Base-by-base conservation (phyloP, 1,284 basidiomycete genomes). In the Stygiomarasmius scandens region DNA sequence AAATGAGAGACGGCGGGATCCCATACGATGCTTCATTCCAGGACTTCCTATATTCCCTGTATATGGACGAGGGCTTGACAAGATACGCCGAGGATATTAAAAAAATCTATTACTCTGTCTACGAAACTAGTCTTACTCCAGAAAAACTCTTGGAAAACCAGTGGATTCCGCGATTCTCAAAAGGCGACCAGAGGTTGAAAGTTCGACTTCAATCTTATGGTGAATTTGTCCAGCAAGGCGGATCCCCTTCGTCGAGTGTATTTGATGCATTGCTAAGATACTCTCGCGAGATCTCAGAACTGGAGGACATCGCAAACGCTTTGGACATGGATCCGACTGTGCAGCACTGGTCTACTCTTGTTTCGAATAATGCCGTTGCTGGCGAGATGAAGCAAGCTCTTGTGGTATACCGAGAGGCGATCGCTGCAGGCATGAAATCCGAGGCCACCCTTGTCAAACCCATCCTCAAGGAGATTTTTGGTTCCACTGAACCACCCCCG, bases 401-500 rank as follows among this genome's bases (percentile, higher is more conserved):
- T 20, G 65, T 69, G 1, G 69, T 85, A 14, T 89, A 87, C 66
- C 63, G 76, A 19, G 67, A 74, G 27, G 76, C 82, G 47, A 73
- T 72, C 56, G 61, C 66, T 10, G 66, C 71, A 11, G 80, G 79
- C 14, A 67, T 85, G 22, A 61, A 59, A 2, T 82, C 82, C 4
- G 78, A 82, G 24, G 72, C 78, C 11, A 69, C 69, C 36, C 73
- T 88, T 60, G 70, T 85, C 12, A 74, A 77, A 25, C 81, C 82
- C 3, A 64, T 91, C 3, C 72, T 90, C 25, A 77, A 73, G 22
- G 69, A 72, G 12, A 68, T 88, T n/a, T 83, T 81, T 59, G 61
- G 70, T 38, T 63, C 67, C 36, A 68, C 69, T 11, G 62, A 75
- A 2, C 57, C 66, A 2, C 76, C 77, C 3, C 67, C 73, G 10